These are phyloP conservation scores for Plasmopara halstedii DNA, from an alignment of 352 stramenopile species.

Conservation along the genomic window DNA sequence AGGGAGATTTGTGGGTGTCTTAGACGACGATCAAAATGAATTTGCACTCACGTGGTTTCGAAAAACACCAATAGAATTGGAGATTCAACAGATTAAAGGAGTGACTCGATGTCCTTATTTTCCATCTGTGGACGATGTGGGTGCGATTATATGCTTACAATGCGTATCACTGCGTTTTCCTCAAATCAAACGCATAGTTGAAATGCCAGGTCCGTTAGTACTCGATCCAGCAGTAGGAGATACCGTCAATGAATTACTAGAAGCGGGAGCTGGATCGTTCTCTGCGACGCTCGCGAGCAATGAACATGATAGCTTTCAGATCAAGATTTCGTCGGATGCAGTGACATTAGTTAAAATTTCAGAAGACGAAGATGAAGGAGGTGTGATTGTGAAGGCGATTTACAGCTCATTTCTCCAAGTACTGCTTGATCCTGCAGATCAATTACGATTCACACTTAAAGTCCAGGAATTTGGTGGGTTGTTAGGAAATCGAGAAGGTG, in stretches of 20 bases:
- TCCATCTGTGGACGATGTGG: slow-evolving; percentile 67
- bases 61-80: slow-evolving; percentile 34
- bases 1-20: slow-evolving; percentile 39
- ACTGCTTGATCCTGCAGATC: slow-evolving; percentile 54
- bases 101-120: slow-evolving; percentile 49
- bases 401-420: slow-evolving; percentile 68
- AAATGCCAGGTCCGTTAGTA: slow-evolving; percentile 34
- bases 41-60: slow-evolving; percentile 67
- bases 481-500: slow-evolving; percentile 45
- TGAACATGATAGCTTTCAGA: slow-evolving; percentile 73
- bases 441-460: slow-evolving; percentile 67
- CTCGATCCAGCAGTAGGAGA: slow-evolving; percentile 59
- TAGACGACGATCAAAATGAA: slow-evolving; percentile 54
- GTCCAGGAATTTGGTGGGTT: slow-evolving; percentile 71
- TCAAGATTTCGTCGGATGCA: slow-evolving; percentile 52
- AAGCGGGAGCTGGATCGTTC: slow-evolving; percentile 61
- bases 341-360: slow-evolving; percentile 68
- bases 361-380: slow-evolving; percentile 56
- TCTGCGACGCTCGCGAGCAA: slow-evolving; percentile 74
- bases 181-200: slow-evolving; percentile 44
- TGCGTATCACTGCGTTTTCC: slow-evolving; percentile 61
- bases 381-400: slow-evolving; percentile 36
- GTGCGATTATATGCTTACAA: slow-evolving; percentile 42
- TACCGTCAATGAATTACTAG: slow-evolving; percentile 64
- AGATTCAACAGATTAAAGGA: slow-evolving; percentile 63